phyloP scores from a whole-genome alignment of 2,329 filamentous ascomycete genomes.

The Thyridium curvatum region DNA sequence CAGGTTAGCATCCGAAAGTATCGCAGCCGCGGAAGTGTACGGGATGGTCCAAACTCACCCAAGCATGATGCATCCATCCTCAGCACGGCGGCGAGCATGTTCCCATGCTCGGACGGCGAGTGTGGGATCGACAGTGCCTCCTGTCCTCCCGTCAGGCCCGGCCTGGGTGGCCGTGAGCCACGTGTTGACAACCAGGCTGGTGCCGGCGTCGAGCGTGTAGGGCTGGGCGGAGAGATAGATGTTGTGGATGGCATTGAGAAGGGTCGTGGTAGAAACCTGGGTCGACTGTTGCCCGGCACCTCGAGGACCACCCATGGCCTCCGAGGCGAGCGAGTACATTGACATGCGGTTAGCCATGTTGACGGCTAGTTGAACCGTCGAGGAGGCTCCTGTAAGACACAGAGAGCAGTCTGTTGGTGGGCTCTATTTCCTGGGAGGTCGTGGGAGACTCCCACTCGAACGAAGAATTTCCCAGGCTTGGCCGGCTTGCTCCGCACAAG shows the following conservation, averaged over 20 bases:
- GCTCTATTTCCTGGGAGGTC: neutral
- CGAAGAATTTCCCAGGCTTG: no score
- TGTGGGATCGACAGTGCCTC: constrained; percentile 74
- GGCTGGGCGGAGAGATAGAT: constrained; percentile 76
- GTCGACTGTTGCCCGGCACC: constrained; percentile 60
- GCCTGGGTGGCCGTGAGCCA: constrained; percentile 78
- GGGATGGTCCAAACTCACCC: constrained; percentile 50
- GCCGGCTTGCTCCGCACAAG: no score
- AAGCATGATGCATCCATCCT: constrained; percentile 89
- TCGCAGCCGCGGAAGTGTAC: no score
- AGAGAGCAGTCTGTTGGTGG: neutral
- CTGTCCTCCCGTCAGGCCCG: constrained; percentile 60
- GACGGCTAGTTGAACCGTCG: constrained; percentile 23
- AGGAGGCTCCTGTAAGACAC: neutral
- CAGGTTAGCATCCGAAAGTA: constrained; percentile 7
- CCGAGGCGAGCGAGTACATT: constrained; percentile 62
- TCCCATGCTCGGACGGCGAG: constrained; percentile 86
- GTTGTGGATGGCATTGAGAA: constrained; percentile 87
- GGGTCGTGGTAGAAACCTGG: constrained; percentile 86
- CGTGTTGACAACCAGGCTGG: constrained; percentile 89
- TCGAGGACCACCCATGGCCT: constrained; percentile 48
- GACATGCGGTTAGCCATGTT: constrained; percentile 61
- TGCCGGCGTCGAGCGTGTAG: constrained; percentile 83
- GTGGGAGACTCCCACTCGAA: neutral
- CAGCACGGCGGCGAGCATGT: constrained; percentile 86